Conservation (phyloP, 2,329 filamentous ascomycete genomes). For the Penicillium frequentans region DNA sequence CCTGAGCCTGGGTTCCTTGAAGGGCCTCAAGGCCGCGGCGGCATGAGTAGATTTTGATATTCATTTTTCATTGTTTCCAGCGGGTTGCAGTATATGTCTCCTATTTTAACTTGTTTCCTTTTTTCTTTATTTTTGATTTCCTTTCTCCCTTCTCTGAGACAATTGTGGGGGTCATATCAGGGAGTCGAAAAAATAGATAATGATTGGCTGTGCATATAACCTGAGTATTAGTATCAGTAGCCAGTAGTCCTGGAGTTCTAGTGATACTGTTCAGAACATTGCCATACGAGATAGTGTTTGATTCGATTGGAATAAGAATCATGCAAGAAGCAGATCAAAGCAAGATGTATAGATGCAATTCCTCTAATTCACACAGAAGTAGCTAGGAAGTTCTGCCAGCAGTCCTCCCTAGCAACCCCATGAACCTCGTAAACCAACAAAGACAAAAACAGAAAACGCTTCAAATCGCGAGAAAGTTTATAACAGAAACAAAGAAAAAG, state of each 20-base stretch:
- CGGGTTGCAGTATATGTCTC: constrained; percentile 31
- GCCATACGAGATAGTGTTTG: not conserved
- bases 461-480: not conserved
- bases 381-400: not conserved
- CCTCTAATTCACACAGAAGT: not conserved
- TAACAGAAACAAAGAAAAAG: not conserved
- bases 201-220: constrained; percentile 4
- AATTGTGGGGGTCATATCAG: constrained; percentile 30
- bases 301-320: not conserved
- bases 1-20: constrained; percentile 87
- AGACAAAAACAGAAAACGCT: not conserved
- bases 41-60: constrained; percentile 33
- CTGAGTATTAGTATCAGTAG: not conserved
- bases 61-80: constrained; percentile 21
- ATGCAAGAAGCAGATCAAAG: not conserved
- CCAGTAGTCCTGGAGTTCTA: not conserved
- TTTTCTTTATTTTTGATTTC: constrained; percentile 10
- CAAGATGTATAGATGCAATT: not conserved
- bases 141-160: constrained; percentile 17
- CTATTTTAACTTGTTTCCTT: constrained; percentile 14
- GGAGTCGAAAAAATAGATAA: constrained; percentile 28
- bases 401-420: not conserved
- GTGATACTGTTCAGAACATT: too few relatives aligned
- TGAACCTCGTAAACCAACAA: not conserved
- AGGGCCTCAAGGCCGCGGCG: constrained; percentile 77